These are phyloP conservation scores for Diaporthe longicolla DNA, from an alignment of 2,329 filamentous ascomycete genomes.

Conservation along the genomic window DNA sequence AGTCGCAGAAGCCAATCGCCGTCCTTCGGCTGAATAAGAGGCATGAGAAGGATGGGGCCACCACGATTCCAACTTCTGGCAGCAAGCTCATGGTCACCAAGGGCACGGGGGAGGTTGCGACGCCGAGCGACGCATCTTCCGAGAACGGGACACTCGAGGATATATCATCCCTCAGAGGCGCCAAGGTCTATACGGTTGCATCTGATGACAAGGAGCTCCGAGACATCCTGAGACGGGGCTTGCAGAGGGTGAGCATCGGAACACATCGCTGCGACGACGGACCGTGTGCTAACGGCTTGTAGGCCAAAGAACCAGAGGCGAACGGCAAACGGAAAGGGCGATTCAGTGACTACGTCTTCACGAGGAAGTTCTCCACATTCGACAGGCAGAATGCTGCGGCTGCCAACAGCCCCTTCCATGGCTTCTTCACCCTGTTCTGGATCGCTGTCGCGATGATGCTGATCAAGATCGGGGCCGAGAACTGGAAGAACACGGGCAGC, in stretches of 20 bases:
- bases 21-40: conserved; percentile 45
- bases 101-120: conserved; percentile 36
- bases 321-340: conserved; percentile 48
- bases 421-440: conserved; percentile 87
- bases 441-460: conserved; percentile 77
- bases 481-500: conserved; percentile 78
- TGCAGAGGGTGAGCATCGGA: conserved; percentile 47
- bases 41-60: conserved; percentile 44
- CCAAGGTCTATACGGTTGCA: conserved; percentile 47
- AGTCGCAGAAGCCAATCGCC: conserved; percentile 44
- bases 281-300: conserved; percentile 40
- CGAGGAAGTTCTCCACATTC: conserved; percentile 79
- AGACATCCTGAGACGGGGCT: conserved; percentile 53
- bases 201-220: conserved; percentile 57
- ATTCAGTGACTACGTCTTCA: conserved; percentile 76
- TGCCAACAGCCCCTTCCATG: conserved; percentile 79
- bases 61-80: conserved; percentile 41
- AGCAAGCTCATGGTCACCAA: conserved; percentile 38
- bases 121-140: conserved; percentile 39
- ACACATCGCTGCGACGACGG: conserved; percentile 30
- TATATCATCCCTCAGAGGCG: conserved; percentile 37
- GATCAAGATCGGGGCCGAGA: conserved; percentile 75
- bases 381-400: conserved; percentile 78
- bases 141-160: conserved; percentile 41
- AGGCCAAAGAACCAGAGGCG: conserved; percentile 38